Evolutionary conservation across 2,329 filamentous ascomycete genomes (phyloP).

Genomic region (Ophiocordyceps camponoti-leonardi): DNA sequence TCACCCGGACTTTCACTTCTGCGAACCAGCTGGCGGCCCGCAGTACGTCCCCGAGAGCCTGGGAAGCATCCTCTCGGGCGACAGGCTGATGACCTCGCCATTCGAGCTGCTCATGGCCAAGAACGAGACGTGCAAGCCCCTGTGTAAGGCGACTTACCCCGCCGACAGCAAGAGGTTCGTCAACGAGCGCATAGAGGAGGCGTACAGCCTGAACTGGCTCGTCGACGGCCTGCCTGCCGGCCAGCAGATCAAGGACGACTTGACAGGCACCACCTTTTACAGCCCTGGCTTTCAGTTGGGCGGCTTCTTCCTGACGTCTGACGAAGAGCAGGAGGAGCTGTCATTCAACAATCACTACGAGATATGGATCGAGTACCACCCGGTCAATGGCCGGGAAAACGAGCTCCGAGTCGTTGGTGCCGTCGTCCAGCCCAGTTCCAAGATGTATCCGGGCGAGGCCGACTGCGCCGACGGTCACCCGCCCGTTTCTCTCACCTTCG

Average conservation of each 20-base stretch:
- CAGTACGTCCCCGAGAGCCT: conserved; percentile 64
- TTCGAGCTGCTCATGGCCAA: conserved; percentile 75
- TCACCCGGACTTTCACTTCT: conserved; percentile 74
- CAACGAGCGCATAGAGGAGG: conserved; percentile 64
- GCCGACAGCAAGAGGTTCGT: conserved; percentile 57
- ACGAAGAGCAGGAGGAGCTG: conserved; percentile 35
- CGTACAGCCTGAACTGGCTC: conserved; percentile 89
- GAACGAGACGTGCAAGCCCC: conserved; percentile 72
- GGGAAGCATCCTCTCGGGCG: conserved; percentile 92
- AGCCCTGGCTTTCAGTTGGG: conserved; percentile 57
- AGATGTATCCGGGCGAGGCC: conserved; percentile 35
- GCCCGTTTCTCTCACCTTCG: conserved; percentile 45
- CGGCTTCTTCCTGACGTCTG: conserved; percentile 40
- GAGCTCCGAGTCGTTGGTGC: conserved; percentile 85
- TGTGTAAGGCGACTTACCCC: conserved; percentile 54
- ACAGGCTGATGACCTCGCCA: conserved; percentile 92
- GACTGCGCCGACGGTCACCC: conserved; percentile 45
- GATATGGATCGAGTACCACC: conserved; percentile 83
- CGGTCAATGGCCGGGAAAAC: conserved; percentile 46
- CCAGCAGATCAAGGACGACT: conserved; percentile 60
- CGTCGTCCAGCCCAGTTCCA: conserved; percentile 67
- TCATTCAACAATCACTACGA: conserved; percentile 89
- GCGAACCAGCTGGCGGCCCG: conserved; percentile 58
- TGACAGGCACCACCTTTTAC: conserved; percentile 67
- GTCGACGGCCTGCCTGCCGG: conserved; percentile 88